Evolutionary conservation across 1,284 basidiomycete genomes (phyloP).

Genomic region (Cystobasidium sp.): DNA sequence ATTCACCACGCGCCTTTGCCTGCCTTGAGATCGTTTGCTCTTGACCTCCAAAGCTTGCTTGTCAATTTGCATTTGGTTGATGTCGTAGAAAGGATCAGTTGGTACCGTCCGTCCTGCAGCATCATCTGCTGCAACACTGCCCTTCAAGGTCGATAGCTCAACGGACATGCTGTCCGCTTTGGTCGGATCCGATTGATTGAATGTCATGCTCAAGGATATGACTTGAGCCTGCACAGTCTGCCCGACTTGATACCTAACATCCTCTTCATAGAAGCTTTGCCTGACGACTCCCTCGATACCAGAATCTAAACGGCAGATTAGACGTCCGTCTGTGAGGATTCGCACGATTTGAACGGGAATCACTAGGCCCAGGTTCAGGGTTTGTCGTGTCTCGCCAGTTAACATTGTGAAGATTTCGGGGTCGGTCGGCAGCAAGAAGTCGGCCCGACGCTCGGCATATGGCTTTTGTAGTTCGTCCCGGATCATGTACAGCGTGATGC

Average conservation of each 20-base stretch:
- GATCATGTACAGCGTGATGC: conserved; percentile 84
- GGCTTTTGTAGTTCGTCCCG: conserved; percentile 85
- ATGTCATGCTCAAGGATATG: conserved; percentile 70
- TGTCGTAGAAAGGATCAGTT: conserved; percentile 73
- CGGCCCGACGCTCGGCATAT: conserved; percentile 75
- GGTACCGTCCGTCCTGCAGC: conserved; percentile 67
- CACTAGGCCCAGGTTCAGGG: conserved; percentile 77
- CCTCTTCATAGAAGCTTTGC: conserved; percentile 61
- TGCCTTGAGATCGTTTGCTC: conserved; percentile 80
- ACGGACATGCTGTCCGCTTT: conserved; percentile 75
- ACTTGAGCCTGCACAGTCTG: conserved; percentile 83
- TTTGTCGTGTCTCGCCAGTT: conserved; percentile 84
- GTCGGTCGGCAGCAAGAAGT: conserved; percentile 69
- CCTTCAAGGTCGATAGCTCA: conserved; percentile 64
- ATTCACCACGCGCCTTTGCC: conserved; percentile 80
- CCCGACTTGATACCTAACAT: conserved; percentile 60
- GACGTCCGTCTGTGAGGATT: conserved; percentile 56
- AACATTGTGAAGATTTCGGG: conserved; percentile 94
- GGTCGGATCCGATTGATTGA: conserved; percentile 57
- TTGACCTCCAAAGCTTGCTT: conserved; percentile 71
- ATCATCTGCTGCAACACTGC: conserved; percentile 61
- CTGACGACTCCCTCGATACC: conserved; percentile 86
- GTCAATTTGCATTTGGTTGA: conserved; percentile 69
- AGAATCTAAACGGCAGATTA: conserved; percentile 71
- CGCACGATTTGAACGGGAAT: conserved; percentile 74